Evolutionary conservation across 176 grass and related monocot genomes (phyloP).

Genomic region (Eremochloa ophiuroides): DNA sequence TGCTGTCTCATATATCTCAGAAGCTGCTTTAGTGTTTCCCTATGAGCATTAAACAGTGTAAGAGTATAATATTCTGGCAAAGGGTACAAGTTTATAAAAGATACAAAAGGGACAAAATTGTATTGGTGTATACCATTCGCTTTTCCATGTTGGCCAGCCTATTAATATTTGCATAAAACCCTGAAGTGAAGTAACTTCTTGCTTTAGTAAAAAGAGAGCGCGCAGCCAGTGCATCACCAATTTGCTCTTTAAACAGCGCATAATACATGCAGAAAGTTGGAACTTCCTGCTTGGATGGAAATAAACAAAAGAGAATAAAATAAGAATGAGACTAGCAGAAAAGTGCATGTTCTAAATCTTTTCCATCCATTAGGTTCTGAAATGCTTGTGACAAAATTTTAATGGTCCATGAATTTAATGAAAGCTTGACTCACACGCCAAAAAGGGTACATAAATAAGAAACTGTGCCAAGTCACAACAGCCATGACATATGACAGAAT

Average conservation of each 20-base stretch:
- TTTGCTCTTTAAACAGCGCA: constrained; percentile 89
- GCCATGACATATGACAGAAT: background rate
- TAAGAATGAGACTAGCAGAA: background rate
- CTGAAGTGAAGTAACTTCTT: constrained; percentile 37
- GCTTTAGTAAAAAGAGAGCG: constrained; percentile 58
- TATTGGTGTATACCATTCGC: constrained; percentile 60
- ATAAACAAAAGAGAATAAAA: background rate
- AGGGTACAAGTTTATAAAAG: constrained; percentile 8
- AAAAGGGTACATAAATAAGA: constrained; percentile 18
- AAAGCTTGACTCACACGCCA: background rate
- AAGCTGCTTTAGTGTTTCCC: constrained; percentile 77
- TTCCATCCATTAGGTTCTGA: constrained; percentile 10
- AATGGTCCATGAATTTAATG: background rate
- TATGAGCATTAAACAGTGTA: constrained; percentile 39
- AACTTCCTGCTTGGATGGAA: constrained; percentile 55
- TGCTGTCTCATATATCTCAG: constrained; percentile 78
- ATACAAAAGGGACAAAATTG: constrained; percentile 8
- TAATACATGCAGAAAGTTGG: constrained; percentile 77
- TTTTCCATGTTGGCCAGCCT: constrained; percentile 91
- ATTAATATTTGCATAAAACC: constrained; percentile 61
- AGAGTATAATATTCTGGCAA: background rate
- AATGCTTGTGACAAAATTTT: constrained; percentile 5
- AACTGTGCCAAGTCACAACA: background rate
- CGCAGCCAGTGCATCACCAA: constrained; percentile 63
- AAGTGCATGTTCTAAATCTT: constrained; percentile 1